Percentiles rank a stretch among this genome's conserved stretches.
Conservation (phyloP, 2,329 filamentous ascomycete genomes). For the Epichloe gansuensis region DNA sequence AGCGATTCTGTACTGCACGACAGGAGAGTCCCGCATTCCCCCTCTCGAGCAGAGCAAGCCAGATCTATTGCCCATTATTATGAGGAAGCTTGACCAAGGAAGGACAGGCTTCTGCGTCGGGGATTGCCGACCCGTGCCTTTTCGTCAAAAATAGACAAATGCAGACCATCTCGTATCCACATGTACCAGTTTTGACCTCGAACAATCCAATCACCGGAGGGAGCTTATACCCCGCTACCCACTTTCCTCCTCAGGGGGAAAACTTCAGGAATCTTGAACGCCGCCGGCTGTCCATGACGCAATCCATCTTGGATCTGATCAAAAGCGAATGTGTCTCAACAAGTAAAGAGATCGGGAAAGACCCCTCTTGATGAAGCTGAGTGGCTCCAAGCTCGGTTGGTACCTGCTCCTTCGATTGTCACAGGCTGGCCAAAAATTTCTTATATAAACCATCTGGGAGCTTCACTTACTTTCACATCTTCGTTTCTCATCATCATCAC, state of each 20-base stretch:
- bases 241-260: background rate
- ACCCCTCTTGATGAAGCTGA: background rate
- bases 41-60: too few species aligned
- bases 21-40: too few species aligned
- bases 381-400: background rate
- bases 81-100: background rate
- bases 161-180: background rate
- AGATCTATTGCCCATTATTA: background rate
- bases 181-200: background rate
- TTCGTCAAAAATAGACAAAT: background rate
- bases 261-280: background rate
- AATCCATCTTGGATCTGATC: background rate
- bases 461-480: background rate
- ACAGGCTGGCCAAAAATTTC: background rate
- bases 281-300: background rate
- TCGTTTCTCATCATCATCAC: background rate
- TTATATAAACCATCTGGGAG: slow-evolving; percentile 1
- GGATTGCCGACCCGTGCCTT: background rate
- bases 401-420: background rate
- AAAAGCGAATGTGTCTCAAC: slow-evolving; percentile 2
- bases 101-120: background rate
- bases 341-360: background rate
- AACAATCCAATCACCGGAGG: slow-evolving; percentile 2
- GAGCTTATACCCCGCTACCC: slow-evolving; percentile 1
- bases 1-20: too few species aligned